Conservation (phyloP, 176 grass and related monocot species). For the Cenchrus fungigraminus region DNA sequence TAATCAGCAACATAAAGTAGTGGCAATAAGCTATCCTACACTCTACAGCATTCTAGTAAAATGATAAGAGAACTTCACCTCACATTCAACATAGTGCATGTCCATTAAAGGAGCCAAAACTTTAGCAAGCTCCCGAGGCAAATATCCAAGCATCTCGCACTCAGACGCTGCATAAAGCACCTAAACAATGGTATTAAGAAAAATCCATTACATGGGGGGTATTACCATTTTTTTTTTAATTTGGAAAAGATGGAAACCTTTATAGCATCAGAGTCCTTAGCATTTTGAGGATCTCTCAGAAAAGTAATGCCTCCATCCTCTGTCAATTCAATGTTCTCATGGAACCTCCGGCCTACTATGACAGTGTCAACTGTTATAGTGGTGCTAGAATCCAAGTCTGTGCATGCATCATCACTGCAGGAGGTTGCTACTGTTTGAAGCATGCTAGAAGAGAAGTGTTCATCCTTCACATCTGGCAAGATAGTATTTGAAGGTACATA, state of each 20-base stretch:
- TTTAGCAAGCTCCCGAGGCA: slow-evolving; percentile 81
- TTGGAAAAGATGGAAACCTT: slow-evolving; percentile 61
- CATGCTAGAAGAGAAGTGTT: slow-evolving; percentile 11
- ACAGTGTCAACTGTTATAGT: slow-evolving; percentile 56
- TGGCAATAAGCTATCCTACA: neutral
- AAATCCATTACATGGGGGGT: neutral
- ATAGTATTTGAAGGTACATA: slow-evolving; percentile 10
- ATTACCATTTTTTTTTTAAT: slow-evolving; percentile 18
- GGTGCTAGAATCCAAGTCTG: slow-evolving; percentile 32
- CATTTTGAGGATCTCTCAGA: slow-evolving; percentile 71
- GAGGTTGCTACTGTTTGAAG: slow-evolving; percentile 23
- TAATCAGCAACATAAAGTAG: slow-evolving; percentile 16
- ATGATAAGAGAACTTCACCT: slow-evolving; percentile 54
- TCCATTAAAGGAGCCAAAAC: slow-evolving; percentile 83
- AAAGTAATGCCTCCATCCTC: slow-evolving; percentile 55
- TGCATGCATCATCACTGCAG: slow-evolving; percentile 20
- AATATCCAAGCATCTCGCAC: slow-evolving; percentile 67
- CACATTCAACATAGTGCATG: slow-evolving; percentile 60
- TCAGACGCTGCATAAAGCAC: slow-evolving; percentile 68
- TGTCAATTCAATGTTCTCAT: slow-evolving; percentile 63
- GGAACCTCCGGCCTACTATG: slow-evolving; percentile 83
- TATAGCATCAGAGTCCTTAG: slow-evolving; percentile 80
- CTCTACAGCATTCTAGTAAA: neutral
- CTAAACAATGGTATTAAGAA: slow-evolving; percentile 52
- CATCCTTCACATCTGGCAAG: neutral